Base-by-base conservation (phyloP, 148 eudicot genomes). In the Bassia scoparia region DNA sequence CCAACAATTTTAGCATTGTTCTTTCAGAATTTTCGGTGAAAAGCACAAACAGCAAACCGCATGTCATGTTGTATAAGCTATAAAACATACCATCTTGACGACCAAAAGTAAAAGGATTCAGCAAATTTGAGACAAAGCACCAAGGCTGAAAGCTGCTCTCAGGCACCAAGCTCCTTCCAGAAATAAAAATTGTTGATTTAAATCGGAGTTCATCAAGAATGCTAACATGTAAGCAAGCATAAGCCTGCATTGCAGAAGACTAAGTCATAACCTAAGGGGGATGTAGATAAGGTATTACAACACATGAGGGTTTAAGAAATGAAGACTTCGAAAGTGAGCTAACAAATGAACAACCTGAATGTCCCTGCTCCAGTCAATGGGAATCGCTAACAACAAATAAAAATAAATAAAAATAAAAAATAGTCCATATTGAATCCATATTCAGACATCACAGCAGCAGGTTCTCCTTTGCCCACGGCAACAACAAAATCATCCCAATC, bases 351-450 rank as follows among this genome's bases (percentile, higher is more conserved):
- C 38, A 67, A 93, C 98, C 98, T 93, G 96, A 83, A 93, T 74
- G 74, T 93, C 96, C 72, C 92, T 89, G 87, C 98, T 86, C 98
- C 98, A 93, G 83, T 93, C 98, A 74, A 93, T 82, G 56, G 98
- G 61, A n/a, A 83, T 93, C 98, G 68, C 94, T 93, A 71, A 93
- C 92, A 65, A 90, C 73, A 67, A 90, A 93, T 53, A 84, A 0
- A 13, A 38, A 24, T 16, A 7, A 67, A 65, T 75, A n/a, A n/a
- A n/a, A n/a, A n/a, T n/a, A n/a, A n/a, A n/a, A n/a, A n/a, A n/a
- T n/a, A n/a, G n/a, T 64, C 23, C 81, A 78, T 85, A 93, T 86
- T 90, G 80, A 90, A 93, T 55, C 96, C 98, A 74, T 93, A 93
- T 59, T 87, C 89, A 70, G 92, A 87, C 89, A 93, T 81, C 60